Base-by-base conservation (phyloP, 2,329 filamentous ascomycete genomes). In the Aspergillus aculeatus region DNA sequence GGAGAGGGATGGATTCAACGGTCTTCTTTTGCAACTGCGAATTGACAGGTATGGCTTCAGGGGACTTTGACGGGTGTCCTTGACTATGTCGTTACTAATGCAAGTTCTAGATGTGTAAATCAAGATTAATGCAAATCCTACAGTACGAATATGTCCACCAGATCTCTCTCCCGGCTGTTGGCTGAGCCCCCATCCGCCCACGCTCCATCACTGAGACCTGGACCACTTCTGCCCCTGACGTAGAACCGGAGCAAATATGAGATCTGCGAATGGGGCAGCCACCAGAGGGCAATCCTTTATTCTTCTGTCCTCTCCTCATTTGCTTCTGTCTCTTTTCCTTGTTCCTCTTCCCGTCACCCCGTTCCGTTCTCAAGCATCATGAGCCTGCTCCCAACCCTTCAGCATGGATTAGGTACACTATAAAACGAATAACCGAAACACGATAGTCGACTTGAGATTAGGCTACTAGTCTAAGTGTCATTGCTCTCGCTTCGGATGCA, bases 201-300 rank as follows among this genome's bases (percentile, higher is more conserved):
- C 41, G 38, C 61, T 64, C 59, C 57, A 59, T 60, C 50, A 52
- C 54, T 31, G 57, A 54, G 47, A 60, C 53, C 58, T 57, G 62
- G 54, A 47, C 60, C 62, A 65, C 60, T 59, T 58, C 29, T 32
- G 48, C 50, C 60, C 62, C 64, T 59, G 60, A 59, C 47, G 32
- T 47, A 64, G 58, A 56, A 29, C 61, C 62, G 58, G 61, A 60
- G 59, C 62, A 59, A 56, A 57, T 59, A 56, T 60, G 23, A 56
- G 64, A 66, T 66, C 65, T 64, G 55, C 65, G 52, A 59, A 59
- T 52, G 35, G 35, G 38, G 53, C 55, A 50, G 49, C 50, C 50
- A 54, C 51, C 11, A 56, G 26, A 51, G 47, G 58, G 56, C 57
- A 58, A 51, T 24, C 35, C 47, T 56, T 50, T 50, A 55, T 48